A percentile compares a stretch with the other conserved stretches of the same genome.
phyloP scores from a whole-genome alignment of 306 rosid genomes.

The Cucumis melo region DNA sequence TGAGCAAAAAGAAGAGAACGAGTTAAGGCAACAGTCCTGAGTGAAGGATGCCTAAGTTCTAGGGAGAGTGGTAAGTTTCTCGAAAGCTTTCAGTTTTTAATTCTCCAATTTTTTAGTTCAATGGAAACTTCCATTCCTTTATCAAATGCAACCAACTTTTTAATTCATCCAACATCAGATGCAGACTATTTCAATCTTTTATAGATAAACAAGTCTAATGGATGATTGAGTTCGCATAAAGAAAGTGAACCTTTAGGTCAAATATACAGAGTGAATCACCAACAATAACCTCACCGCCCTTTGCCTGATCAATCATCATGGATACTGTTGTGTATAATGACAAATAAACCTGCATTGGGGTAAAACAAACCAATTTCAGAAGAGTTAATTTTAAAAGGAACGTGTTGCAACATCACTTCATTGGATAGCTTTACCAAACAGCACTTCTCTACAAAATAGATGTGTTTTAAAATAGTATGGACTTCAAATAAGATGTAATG shows the following conservation, averaged over 20 bases:
- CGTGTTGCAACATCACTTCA: background rate
- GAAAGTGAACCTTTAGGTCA: slow-evolving; percentile 51
- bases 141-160: background rate
- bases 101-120: background rate
- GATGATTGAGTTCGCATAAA: background rate
- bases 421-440: background rate
- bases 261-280: slow-evolving; percentile 62
- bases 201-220: background rate
- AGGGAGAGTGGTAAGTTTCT: background rate
- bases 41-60: background rate
- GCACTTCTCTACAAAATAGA: background rate
- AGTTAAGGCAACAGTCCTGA: background rate
- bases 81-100: background rate
- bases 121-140: background rate
- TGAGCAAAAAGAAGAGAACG: background rate
- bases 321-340: slow-evolving; percentile 68
- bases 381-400: background rate
- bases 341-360: slow-evolving; percentile 60
- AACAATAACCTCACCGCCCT: slow-evolving; percentile 37
- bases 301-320: slow-evolving; percentile 65
- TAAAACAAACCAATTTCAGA: background rate
- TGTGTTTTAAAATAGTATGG: background rate
- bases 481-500: background rate
- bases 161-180: background rate
- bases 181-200: background rate